Base-by-base conservation (phyloP, 305 asterid species). In the Solanum chacoense region DNA sequence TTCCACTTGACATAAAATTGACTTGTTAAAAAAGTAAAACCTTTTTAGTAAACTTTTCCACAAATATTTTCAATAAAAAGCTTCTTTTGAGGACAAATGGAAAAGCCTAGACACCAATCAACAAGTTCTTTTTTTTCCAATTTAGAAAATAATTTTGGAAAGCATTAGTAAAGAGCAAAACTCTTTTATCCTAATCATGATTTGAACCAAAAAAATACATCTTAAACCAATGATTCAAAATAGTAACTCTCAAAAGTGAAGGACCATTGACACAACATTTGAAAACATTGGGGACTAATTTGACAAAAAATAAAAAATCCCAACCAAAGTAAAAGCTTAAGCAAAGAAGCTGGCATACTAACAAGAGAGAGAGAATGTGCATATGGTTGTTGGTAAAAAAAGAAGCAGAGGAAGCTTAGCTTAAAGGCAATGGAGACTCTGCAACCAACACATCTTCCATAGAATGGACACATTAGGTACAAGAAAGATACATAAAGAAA, bases 341-440 rank as follows among this genome's bases (percentile, higher is more conserved):
- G 87, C 87, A 84, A 84, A 84, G 87, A 83, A 84, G 50, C 87
- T 59, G 87, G 32, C 87, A 84, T 83, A 83, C 86, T 50, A 83
- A 55, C 86, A 80, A 80, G 85, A 80, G 9, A 40, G 85, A 38
- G 20, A 71, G 76, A n/a, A 67, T 45, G 26, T 36, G 59, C 36
- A 36, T 55, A 31, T 71, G 69, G 50, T 93, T 81, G 96, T 94
- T 92, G 98, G 95, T 90, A 91, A 96, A 34, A 18, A 90, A 93
- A 93, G n/a, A 93, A 93, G 92, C 12, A 72, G 77, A 93, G 89
- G 94, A 94, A 95, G 93, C 98, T 95, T 95, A 93, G 90, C 97
- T 96, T 96, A 94, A 59, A 94, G 98, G 99, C 99, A 96, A 97
- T 94, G 98, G 94, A 93, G 98, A 96, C 99, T 94, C 95, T 92